These are phyloP conservation scores for Peronospora destructor DNA, from an alignment of 352 stramenopile species.

Conservation along the genomic window DNA sequence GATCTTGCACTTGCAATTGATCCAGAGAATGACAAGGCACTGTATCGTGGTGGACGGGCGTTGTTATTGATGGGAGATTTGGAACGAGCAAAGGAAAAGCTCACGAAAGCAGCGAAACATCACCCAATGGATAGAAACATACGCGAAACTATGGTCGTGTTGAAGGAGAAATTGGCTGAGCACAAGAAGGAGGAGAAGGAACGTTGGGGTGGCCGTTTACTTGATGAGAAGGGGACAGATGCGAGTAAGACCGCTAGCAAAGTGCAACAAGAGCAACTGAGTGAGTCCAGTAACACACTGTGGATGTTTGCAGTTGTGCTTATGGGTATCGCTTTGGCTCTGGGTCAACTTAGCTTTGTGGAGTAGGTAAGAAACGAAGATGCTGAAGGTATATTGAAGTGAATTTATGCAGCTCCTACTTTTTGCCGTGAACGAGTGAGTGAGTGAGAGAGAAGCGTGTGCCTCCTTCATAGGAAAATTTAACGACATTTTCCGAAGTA, in stretches of 20 bases:
- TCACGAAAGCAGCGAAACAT: conserved; percentile 53
- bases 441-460: too few species aligned
- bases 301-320: conserved; percentile 39
- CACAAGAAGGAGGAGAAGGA: conserved; percentile 63
- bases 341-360: conserved; percentile 31
- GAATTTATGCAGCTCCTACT: conserved; percentile 6
- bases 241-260: not conserved
- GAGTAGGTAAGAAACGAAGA: conserved; percentile 12
- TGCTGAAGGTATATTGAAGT: conserved; percentile 13
- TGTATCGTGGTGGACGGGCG: conserved; percentile 69
- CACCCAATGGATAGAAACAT: conserved; percentile 70
- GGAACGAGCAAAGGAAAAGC: conserved; percentile 46
- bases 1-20: conserved; percentile 66
- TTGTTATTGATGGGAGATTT: conserved; percentile 52
- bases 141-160: conserved; percentile 42
- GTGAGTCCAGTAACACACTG: conserved; percentile 16
- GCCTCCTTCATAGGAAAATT: too few species aligned
- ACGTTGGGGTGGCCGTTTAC: conserved; percentile 56
- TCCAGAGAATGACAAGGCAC: conserved; percentile 71
- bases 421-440: not conserved
- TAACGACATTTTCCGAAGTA: conserved; percentile 18
- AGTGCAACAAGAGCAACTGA: conserved; percentile 6
- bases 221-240: conserved; percentile 28
- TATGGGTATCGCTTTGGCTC: conserved; percentile 27
- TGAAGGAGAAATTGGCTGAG: conserved; percentile 44